phyloP scores from a whole-genome alignment of 305 asterid genomes.

The Plantago lanceolata region DNA sequence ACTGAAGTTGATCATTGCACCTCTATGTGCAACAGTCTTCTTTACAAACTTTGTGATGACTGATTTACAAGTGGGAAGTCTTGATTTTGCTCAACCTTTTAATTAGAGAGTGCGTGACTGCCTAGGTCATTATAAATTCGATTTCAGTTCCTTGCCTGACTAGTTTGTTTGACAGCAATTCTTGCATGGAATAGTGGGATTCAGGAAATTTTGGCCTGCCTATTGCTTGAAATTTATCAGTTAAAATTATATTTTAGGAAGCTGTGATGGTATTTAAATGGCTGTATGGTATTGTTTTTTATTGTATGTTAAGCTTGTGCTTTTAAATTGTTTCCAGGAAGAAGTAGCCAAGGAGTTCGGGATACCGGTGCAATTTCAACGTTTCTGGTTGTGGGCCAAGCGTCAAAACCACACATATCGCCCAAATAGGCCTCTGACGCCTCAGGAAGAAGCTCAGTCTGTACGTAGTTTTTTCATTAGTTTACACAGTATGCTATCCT shows the following conservation, averaged over 20 bases:
- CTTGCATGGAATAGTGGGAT: background rate
- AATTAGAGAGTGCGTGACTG: background rate
- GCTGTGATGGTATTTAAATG: conserved; percentile 11
- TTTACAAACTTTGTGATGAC: background rate
- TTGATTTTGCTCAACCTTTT: background rate
- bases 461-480: conserved; percentile 32
- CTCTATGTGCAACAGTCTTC: background rate
- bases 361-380: conserved; percentile 59
- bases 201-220: conserved; percentile 9
- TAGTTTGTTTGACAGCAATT: too few species aligned
- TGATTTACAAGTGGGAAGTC: background rate
- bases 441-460: conserved; percentile 58
- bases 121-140: background rate
- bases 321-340: conserved; percentile 34
- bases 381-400: conserved; percentile 75
- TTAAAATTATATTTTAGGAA: conserved; percentile 2
- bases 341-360: conserved; percentile 65
- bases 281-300: conserved; percentile 10
- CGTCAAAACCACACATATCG: conserved; percentile 70
- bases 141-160: background rate
- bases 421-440: conserved; percentile 58
- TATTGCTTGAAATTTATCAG: conserved; percentile 7
- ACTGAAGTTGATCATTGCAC: background rate
- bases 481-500: conserved; percentile 9
- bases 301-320: conserved; percentile 13